A percentile compares a stretch with the other conserved stretches of the same genome.
Evolutionary conservation across 2,329 filamentous ascomycete genomes (phyloP).

Genomic region (Cyphellophora europaea): DNA sequence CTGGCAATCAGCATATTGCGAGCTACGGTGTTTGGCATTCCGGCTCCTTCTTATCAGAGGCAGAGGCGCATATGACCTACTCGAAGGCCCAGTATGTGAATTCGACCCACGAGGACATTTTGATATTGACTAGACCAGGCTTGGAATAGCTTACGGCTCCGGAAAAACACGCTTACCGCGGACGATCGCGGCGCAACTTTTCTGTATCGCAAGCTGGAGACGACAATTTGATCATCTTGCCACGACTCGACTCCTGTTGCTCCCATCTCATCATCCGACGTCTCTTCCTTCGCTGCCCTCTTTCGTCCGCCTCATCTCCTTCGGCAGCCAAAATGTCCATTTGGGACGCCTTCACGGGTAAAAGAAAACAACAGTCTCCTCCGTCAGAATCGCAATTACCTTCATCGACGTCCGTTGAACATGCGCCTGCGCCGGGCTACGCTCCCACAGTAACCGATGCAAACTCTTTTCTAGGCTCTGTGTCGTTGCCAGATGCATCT

Average conservation of each 20-base stretch:
- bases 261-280: neutral
- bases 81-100: too few relatives aligned
- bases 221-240: too few relatives aligned
- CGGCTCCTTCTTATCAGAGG: too few relatives aligned
- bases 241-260: too few relatives aligned
- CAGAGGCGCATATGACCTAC: too few relatives aligned
- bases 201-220: too few relatives aligned
- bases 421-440: slow-evolving; percentile 25
- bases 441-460: slow-evolving; percentile 61
- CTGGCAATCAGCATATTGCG: too few relatives aligned
- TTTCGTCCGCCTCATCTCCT: too few relatives aligned
- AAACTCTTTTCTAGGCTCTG: slow-evolving; percentile 71
- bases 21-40: too few relatives aligned
- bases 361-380: slow-evolving; percentile 33
- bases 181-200: neutral
- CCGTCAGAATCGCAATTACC: slow-evolving; percentile 32
- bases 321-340: slow-evolving; percentile 42
- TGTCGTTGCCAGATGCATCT: slow-evolving; percentile 73
- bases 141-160: too few relatives aligned
- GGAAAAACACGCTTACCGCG: neutral
- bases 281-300: slow-evolving; percentile 4
- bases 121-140: too few relatives aligned
- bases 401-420: slow-evolving; percentile 32
- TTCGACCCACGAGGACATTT: too few relatives aligned
- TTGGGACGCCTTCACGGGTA: slow-evolving; percentile 54